Evolutionary conservation across 108 stramenopile species (phyloP).

Genomic region (Aurantiochytrium sp.): DNA sequence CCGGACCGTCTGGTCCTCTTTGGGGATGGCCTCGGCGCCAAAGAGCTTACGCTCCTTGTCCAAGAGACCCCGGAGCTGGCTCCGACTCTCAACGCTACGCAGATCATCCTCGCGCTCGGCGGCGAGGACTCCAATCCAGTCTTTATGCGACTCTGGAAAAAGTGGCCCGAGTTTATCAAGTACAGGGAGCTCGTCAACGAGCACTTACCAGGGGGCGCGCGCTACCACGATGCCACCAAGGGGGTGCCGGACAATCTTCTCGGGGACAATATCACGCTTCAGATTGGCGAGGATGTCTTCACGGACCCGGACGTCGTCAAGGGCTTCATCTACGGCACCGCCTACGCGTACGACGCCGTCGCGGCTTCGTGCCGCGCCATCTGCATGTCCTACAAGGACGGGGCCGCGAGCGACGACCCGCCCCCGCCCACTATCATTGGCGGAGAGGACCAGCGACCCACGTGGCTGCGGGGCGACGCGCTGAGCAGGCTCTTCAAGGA

Average conservation of each 20-base stretch:
- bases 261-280: background rate
- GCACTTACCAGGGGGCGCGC: background rate
- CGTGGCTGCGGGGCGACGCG: background rate
- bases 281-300: background rate
- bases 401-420: too few species aligned
- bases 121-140: background rate
- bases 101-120: background rate
- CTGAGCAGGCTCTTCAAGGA: background rate
- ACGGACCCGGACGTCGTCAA: background rate
- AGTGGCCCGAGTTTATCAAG: background rate
- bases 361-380: background rate
- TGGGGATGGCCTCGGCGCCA: background rate
- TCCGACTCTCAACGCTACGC: background rate
- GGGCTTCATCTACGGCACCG: background rate
- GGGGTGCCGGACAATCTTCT: background rate
- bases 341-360: background rate
- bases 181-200: background rate
- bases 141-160: background rate
- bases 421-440: too few species aligned
- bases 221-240: background rate
- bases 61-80: background rate
- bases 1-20: background rate
- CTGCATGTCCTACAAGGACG: background rate
- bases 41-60: background rate
- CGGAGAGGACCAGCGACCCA: background rate